phyloP scores from a whole-genome alignment of 805 yeast species.

The Yamadazyma scolyti region DNA sequence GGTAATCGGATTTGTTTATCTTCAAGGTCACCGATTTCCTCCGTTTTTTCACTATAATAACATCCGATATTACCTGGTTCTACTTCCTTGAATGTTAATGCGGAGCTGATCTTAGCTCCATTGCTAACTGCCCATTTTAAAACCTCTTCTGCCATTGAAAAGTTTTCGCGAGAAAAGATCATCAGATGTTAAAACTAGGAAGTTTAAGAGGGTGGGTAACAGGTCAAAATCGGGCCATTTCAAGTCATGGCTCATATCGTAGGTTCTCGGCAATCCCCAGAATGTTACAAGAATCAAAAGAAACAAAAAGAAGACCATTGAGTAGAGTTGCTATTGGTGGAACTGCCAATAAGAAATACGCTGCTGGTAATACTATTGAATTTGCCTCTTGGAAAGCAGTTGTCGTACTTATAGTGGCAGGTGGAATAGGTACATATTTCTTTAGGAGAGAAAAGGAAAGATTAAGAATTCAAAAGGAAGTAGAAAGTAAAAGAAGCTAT shows the following conservation, averaged over 20 bases:
- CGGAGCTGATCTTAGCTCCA: conserved; percentile 25
- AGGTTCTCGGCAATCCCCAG: too few species aligned
- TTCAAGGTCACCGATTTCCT: conserved; percentile 3
- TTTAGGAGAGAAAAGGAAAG: conserved; percentile 76
- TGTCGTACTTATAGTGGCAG: conserved; percentile 59
- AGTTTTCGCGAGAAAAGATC: too few species aligned
- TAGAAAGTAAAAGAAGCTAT: conserved; percentile 79
- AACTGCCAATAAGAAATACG: conserved; percentile 30
- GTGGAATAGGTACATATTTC: conserved; percentile 67
- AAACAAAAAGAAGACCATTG: conserved; percentile 57
- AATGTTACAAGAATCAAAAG: too few species aligned
- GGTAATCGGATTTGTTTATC: conserved; percentile 18
- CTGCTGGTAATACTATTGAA: conserved; percentile 50
- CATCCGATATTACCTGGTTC: conserved; percentile 23
- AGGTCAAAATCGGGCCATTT: too few species aligned
- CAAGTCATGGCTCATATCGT: too few species aligned
- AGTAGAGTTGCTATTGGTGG: conserved; percentile 81
- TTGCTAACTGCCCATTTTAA: background rate
- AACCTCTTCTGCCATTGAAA: background rate
- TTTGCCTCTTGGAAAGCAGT: conserved; percentile 86
- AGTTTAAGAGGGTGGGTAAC: too few species aligned
- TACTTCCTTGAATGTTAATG: conserved; percentile 20
- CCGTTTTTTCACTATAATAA: conserved; percentile 1
- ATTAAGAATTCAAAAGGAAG: conserved; percentile 69
- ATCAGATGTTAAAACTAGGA: too few species aligned